A percentile compares a stretch with the other conserved stretches of the same genome.
Conservation (phyloP, 2,329 filamentous ascomycete species). For the Trichoderma koningii region DNA sequence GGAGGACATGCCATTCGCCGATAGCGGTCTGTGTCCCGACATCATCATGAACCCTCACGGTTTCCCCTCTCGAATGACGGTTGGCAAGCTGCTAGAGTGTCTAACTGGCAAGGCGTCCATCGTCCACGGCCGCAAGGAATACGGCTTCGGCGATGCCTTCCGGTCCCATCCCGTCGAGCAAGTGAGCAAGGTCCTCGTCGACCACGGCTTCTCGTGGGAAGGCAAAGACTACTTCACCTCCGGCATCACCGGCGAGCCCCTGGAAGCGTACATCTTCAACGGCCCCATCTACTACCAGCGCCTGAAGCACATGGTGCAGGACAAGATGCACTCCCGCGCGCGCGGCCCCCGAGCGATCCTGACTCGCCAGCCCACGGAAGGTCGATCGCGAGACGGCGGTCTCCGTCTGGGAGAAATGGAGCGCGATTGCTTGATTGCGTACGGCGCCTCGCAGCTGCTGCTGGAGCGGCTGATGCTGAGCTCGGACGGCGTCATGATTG, state of each 20-base stretch:
- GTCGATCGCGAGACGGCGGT: conserved; percentile 88
- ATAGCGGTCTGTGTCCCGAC: conserved; percentile 87
- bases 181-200: conserved; percentile 82
- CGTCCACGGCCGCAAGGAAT: conserved; percentile 79
- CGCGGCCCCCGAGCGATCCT: conserved; percentile 88
- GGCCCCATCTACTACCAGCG: conserved; percentile 99
- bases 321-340: conserved; percentile 97
- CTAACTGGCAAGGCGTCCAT: conserved; percentile 93
- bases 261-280: conserved; percentile 97
- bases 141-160: conserved; percentile 81
- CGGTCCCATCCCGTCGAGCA: conserved; percentile 81
- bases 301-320: conserved; percentile 99
- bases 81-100: conserved; percentile 95
- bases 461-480: conserved; percentile 93
- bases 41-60: conserved; percentile 99
- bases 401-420: conserved; percentile 97
- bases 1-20: conserved; percentile 94
- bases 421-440: conserved; percentile 95
- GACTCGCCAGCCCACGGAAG: conserved; percentile 94
- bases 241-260: conserved; percentile 89
- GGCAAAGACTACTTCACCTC: conserved; percentile 97
- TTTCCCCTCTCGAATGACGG: conserved; percentile 99
- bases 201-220: conserved; percentile 91
- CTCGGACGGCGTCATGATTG: conserved; percentile 85
- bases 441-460: conserved; percentile 88